Evolutionary conservation across 345 rosid genomes (phyloP), one percentile per base, ranked within the genome.

Genomic region (Eucalyptus pauciflora): DNA sequence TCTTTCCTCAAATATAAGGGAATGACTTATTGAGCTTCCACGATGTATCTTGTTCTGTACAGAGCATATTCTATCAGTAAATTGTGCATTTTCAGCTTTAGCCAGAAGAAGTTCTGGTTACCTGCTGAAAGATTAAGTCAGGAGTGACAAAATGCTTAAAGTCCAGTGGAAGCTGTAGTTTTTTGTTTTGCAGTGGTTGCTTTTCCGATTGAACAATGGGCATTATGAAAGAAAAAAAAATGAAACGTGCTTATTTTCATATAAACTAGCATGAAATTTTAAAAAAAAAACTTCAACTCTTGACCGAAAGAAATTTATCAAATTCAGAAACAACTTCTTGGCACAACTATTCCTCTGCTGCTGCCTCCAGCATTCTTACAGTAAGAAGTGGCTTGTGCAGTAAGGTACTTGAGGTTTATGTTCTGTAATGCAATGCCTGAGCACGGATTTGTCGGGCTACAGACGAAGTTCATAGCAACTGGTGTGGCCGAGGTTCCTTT

Each of bases 401-500:
- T 85, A 10, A 80, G 67, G 85, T 92, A 86, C 16, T 86, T 91
- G 88, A 94, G 90, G 60, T 88, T 54, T 4, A 94, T 88, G 41
- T 92, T 89, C 8, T 88, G 87, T 69, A 92, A 71, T 60, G 56
- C 90, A 52, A 95, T 88, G 3, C 90, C 89, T 4, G 52, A 80
- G 91, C 94, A 91, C 5, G 95, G 93, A 83, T 64, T 56, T 14
- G 80, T 88, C 3, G 88, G 43, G 64, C 95, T 94, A 37, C 96
- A 93, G 29, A 92, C 89, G 20, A 93, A 90, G 17, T 89, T 94
- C 83, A 94, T 89, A 3, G 91, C 93, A 7, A 91, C 67, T 16
- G 91, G 46, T 5, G 95, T 92, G 3, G 94, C 90, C 0, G 95
- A 92, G 41, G 92, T 91, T 86, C 95, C 93, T 48, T 87, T 87